Base-by-base conservation (phyloP, 352 stramenopile genomes). In the Phytophthora kernoviae region DNA sequence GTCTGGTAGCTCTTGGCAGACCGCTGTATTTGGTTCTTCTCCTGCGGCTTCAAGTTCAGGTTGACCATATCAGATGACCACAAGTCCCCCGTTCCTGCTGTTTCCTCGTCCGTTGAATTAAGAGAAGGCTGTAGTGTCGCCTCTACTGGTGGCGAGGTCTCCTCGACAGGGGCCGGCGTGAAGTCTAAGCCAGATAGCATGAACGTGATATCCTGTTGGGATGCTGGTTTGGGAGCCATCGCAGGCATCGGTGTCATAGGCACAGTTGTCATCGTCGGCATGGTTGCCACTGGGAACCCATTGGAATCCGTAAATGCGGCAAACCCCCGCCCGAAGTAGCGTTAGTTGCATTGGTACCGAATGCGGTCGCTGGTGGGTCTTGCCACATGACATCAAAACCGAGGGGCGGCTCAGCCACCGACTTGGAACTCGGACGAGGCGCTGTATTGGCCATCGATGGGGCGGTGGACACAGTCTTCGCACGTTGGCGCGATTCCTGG, bases 101-200 rank as follows among this genome's bases (percentile, higher is more conserved):
- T 67, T 5, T 60, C 45, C 11, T 81, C 68, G 12, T 83, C 65
- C 1, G 63, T 56, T 44, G 65, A 66, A 46, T 77, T 65, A 22
- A 48, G 43, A 8, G 22, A 40, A 8, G 62, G 56, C 17, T 70
- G 46, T 6, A 62, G 37, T 24, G 53, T 56, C 32, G 50, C 20
- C 42, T 54, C 62, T 37, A 69, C 15, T 11, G 56, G 55, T 22
- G 41, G 52, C 21, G 65, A 51, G 9, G 61, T 58, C 22, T 68
- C 65, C n/a, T 78, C 63, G 20, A 74, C 70, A 7, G 77, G 78
- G 22, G 75, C 64, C 27, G 81, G 61, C 4, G 73, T 87, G 54
- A 93, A 93, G 57, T 93, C 84, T 10, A 93, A 58, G 1, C 82
- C 84, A 5, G 78, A 85, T 17, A 93, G 59, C 84, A 93, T 93